Conservation (phyloP, 2,329 filamentous ascomycete species). For the Fusarium graminum region DNA sequence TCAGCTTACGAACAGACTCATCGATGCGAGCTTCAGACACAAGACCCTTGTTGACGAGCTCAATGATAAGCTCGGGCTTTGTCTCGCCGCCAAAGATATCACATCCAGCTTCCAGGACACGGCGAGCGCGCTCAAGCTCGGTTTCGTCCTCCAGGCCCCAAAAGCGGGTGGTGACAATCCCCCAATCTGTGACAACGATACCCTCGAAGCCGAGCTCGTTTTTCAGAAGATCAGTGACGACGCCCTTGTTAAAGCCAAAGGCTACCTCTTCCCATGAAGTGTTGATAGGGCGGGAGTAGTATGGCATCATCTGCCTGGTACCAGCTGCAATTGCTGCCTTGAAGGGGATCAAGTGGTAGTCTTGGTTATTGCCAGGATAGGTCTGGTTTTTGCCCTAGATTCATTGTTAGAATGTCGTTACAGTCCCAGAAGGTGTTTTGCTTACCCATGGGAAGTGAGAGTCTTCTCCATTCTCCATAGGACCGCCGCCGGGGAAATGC, state of each 20-base stretch:
- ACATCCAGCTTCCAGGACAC: constrained; percentile 63
- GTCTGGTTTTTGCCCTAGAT: constrained; percentile 62
- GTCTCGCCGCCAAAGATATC: constrained; percentile 67
- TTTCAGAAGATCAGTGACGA: constrained; percentile 63
- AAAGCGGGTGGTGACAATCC: constrained; percentile 63
- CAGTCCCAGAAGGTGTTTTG: fast-evolving
- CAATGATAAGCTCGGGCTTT: constrained; percentile 61
- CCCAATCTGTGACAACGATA: constrained; percentile 67
- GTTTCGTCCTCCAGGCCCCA: constrained; percentile 64
- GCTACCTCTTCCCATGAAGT: constrained; percentile 62
- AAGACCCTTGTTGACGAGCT: constrained; percentile 59
- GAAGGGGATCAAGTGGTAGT: constrained; percentile 65
- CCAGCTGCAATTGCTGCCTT: constrained; percentile 63
- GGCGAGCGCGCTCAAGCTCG: constrained; percentile 52
- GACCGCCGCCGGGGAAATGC: constrained; percentile 66
- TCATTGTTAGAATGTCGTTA: constrained; percentile 40
- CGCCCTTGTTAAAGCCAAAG: constrained; percentile 64
- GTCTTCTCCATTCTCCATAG: constrained; percentile 64
- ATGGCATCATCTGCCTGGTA: constrained; percentile 65
- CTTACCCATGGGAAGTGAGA: constrained; percentile 60
- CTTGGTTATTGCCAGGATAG: constrained; percentile 63
- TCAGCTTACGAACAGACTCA: constrained; percentile 59
- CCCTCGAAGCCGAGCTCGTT: constrained; percentile 63
- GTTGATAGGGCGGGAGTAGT: constrained; percentile 63
- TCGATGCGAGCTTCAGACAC: constrained; percentile 59